Base-by-base conservation (phyloP, 768 basidiomycete species). In the Leccinum imitatum region DNA sequence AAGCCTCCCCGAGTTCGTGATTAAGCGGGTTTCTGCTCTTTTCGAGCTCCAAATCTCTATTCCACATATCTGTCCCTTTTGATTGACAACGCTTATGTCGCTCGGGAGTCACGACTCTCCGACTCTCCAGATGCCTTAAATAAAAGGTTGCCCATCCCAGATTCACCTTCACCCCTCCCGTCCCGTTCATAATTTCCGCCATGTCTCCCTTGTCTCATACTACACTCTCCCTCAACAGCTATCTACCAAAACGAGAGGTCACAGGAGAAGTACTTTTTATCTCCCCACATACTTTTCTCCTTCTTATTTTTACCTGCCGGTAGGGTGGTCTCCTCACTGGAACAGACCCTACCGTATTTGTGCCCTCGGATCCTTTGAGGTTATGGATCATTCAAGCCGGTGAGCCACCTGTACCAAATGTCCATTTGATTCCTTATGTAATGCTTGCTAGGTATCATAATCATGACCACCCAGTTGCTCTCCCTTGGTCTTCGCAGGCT, bases 351-450 rank as follows among this genome's bases (percentile, higher is more conserved):
- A 79, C 86, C 0, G 72, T 75, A 3, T 85, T 87, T 74, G 87
- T 89, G 59, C 62, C 79, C 2, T 60, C 71, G 2, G 91, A 94
- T 69, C 92, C 94, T 10, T 68, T 95, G 63, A 78, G 87, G 14
- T 68, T 91, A 69, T 91, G 87, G 87, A 87, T 89, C 59, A 80
- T 91, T 53, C 89, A 91, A 84, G 80, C 89, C 53, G 87, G 91
- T 89, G 62, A 61, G 84, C 71, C 6, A 31, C 57, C 21, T 33
- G 4, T 25, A 23, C 50, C 9, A 21, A 54, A 33, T 25, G 30
- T 51, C 4, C 14, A 6, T 2, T 44, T 33, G 25, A 46, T 23
- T 48, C 6, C 31, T 64, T 33, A 4, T 33, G 33, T 52, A 64
- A 10, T 2, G 1, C 3, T 9, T 3, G 17, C 3, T 63, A 91